A percentile compares a stretch with the other conserved stretches of the same genome.
Evolutionary conservation across 2,329 filamentous ascomycete genomes (phyloP).

Genomic region (Phymatotrichopsis omnivora): DNA sequence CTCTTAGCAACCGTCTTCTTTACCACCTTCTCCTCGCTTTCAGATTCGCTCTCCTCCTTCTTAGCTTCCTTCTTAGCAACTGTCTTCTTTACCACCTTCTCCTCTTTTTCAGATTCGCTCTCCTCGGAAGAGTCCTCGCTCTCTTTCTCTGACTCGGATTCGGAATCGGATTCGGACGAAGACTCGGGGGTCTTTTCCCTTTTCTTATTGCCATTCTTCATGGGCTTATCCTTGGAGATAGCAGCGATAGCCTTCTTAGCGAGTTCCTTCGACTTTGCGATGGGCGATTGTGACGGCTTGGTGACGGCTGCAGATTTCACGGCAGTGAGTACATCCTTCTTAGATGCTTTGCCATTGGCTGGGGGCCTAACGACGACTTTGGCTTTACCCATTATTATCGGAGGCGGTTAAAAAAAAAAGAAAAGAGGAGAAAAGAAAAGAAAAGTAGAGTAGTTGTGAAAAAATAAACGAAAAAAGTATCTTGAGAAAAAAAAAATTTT

Average conservation of each 20-base stretch:
- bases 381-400: slow-evolving; percentile 52
- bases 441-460: not conserved
- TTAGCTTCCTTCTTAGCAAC: slow-evolving; percentile 11
- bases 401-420: slow-evolving; percentile 4
- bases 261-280: slow-evolving; percentile 56
- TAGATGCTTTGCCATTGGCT: slow-evolving; percentile 39
- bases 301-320: slow-evolving; percentile 58
- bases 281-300: slow-evolving; percentile 56
- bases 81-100: slow-evolving; percentile 14
- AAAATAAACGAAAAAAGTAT: slow-evolving; percentile 15
- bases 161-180: slow-evolving; percentile 34
- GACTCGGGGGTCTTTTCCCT: slow-evolving; percentile 32
- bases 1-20: slow-evolving; percentile 32
- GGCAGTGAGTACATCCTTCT: slow-evolving; percentile 41
- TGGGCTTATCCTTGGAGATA: slow-evolving; percentile 38
- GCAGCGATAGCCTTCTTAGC: slow-evolving; percentile 51
- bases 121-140: slow-evolving; percentile 36
- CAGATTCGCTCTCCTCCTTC: slow-evolving; percentile 32
- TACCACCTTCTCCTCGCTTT: not conserved
- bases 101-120: slow-evolving; percentile 32
- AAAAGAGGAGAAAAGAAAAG: slow-evolving; percentile 1
- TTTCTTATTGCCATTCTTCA: slow-evolving; percentile 34
- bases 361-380: slow-evolving; percentile 44
- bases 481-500: slow-evolving; percentile 14
- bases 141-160: slow-evolving; percentile 35